Conservation (phyloP, 495 filamentous ascomycete genomes). For the Physcia stellaris region DNA sequence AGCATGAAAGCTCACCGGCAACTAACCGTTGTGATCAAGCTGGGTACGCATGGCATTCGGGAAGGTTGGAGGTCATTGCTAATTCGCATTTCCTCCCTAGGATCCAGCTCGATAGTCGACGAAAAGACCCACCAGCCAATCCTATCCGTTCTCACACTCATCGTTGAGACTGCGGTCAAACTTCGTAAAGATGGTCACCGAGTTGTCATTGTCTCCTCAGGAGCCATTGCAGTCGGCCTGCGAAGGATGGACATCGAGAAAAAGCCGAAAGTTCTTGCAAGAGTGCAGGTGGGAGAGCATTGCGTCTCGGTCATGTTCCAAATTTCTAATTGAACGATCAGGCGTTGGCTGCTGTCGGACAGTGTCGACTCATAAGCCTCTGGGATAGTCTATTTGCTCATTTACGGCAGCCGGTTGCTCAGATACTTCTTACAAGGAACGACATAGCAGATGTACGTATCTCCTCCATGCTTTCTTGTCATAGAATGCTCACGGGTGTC, state of each 20-base stretch:
- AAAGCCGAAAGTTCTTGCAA: constrained; percentile 74
- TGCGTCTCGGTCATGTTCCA: not conserved
- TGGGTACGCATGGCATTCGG: constrained; percentile 46
- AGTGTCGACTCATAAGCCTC: constrained; percentile 87
- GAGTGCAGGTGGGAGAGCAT: constrained; percentile 51
- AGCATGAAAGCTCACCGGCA: constrained; percentile 29
- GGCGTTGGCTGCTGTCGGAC: constrained; percentile 90
- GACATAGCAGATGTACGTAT: constrained; percentile 81
- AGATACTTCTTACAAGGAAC: constrained; percentile 89
- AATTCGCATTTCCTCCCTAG: constrained; percentile 28
- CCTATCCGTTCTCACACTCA: constrained; percentile 72
- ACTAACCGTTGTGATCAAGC: constrained; percentile 80
- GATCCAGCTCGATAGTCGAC: constrained; percentile 94
- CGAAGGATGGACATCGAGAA: constrained; percentile 80
- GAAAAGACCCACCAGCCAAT: constrained; percentile 96
- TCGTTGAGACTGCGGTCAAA: constrained; percentile 82
- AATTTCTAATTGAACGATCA: constrained; percentile 19
- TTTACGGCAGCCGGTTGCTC: constrained; percentile 77
- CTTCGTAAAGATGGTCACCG: constrained; percentile 82
- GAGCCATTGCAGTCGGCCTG: constrained; percentile 87
- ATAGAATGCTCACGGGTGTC: constrained; percentile 2
- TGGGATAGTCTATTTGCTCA: constrained; percentile 90
- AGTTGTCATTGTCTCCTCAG: constrained; percentile 91
- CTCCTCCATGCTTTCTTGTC: not conserved
- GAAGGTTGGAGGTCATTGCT: not conserved